phyloP scores from a whole-genome alignment of 1,284 basidiomycete species.

The Sporisorium iseilematis-ciliati region DNA sequence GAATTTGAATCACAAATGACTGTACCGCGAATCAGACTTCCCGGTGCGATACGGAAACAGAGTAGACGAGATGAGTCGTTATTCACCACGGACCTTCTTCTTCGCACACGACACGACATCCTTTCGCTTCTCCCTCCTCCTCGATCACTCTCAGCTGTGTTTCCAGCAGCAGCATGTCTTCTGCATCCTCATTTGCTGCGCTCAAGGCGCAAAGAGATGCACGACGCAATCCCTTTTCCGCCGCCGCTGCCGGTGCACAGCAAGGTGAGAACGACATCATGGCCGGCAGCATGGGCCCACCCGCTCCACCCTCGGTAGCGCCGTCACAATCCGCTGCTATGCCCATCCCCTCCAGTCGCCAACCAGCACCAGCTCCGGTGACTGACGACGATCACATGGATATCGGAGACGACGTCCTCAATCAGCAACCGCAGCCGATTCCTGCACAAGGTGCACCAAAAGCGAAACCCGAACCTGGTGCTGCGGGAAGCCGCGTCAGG shows the following conservation, averaged over 20 bases:
- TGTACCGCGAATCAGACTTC: background rate
- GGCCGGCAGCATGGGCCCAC: conserved; percentile 16
- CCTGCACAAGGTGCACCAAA: background rate
- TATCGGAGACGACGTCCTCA: background rate
- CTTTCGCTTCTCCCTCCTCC: background rate
- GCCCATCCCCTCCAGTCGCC: conserved; percentile 10
- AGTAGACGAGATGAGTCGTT: too few relatives aligned
- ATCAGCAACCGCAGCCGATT: background rate
- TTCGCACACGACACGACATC: background rate
- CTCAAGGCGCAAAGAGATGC: conserved; percentile 48
- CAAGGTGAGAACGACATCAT: background rate
- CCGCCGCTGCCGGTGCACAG: conserved; percentile 1
- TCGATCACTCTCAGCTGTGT: background rate
- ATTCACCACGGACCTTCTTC: background rate
- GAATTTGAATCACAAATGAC: too few relatives aligned
- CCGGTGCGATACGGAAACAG: conserved; percentile 6
- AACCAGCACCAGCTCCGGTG: background rate
- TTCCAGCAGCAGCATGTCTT: conserved; percentile 14
- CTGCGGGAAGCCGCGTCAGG: conserved; percentile 32
- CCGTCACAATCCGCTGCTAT: conserved; percentile 8
- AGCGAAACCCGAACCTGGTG: conserved; percentile 19
- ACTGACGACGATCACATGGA: conserved; percentile 1
- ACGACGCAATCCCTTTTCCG: conserved; percentile 26
- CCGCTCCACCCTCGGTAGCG: conserved; percentile 2
- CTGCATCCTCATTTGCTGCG: conserved; percentile 39